phyloP scores from a whole-genome alignment of 768 basidiomycete species.

The Pleurotus citrinopileatus region DNA sequence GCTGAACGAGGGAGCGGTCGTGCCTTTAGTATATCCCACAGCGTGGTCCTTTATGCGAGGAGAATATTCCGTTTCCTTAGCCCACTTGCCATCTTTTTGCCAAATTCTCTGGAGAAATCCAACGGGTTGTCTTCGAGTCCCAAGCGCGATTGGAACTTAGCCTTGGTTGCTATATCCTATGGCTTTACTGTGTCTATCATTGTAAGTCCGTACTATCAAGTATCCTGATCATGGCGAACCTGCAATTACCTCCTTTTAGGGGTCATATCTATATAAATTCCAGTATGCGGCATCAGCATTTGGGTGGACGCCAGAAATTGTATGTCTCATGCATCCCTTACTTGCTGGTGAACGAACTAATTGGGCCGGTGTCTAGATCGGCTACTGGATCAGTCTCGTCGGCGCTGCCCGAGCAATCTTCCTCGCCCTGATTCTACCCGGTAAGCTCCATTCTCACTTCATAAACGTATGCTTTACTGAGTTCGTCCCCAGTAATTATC shows the following conservation, averaged over 20 bases:
- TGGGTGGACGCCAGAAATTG: conserved; percentile 65
- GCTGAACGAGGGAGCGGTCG: conserved; percentile 13
- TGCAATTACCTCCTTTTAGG: too few species aligned
- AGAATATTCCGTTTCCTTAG: conserved; percentile 60
- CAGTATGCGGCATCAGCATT: conserved; percentile 64
- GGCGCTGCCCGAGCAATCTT: conserved; percentile 53
- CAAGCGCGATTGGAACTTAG: conserved; percentile 66
- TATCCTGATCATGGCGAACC: too few species aligned
- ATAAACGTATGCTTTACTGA: not conserved
- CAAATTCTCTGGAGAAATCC: conserved; percentile 25
- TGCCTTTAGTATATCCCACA: not conserved
- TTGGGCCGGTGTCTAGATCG: conserved; percentile 41
- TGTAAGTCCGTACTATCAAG: conserved; percentile 23
- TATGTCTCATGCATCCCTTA: conserved; percentile 27
- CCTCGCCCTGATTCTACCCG: conserved; percentile 55
- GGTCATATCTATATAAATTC: conserved; percentile 53
- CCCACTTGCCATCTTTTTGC: conserved; percentile 67
- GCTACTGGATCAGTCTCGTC: conserved; percentile 65
- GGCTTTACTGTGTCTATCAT: conserved; percentile 47
- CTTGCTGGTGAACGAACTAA: not conserved
- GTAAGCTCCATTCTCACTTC: conserved; percentile 29
- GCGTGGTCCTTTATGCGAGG: conserved; percentile 25
- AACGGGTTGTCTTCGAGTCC: conserved; percentile 1
- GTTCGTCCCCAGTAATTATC: conserved; percentile 42
- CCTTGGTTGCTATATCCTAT: conserved; percentile 50